Percentiles rank a stretch among this genome's conserved stretches.
phyloP scores from a whole-genome alignment of 139 green algal species.

The Coelastrella sp. region DNA sequence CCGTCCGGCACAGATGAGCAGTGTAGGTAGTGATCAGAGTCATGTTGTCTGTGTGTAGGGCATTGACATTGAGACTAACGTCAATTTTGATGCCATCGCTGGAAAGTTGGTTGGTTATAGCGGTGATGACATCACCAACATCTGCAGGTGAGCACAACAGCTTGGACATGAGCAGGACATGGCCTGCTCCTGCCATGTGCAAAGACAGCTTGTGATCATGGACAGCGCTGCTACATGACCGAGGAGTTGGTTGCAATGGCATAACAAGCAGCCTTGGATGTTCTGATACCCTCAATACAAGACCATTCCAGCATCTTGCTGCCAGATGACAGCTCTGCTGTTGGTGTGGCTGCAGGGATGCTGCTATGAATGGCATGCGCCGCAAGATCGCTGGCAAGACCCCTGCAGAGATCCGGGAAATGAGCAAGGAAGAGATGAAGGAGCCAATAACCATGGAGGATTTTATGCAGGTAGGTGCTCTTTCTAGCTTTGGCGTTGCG shows the following conservation, averaged over 20 bases:
- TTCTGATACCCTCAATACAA: not conserved
- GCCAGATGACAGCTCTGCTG: slow-evolving; percentile 2
- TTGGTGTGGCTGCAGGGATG: slow-evolving; percentile 76
- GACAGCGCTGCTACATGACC: not conserved
- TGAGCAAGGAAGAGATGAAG: slow-evolving; percentile 64
- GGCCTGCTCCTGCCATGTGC: not conserved
- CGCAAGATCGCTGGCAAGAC: slow-evolving; percentile 83
- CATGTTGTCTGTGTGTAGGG: slow-evolving; percentile 51
- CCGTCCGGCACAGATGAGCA: not conserved
- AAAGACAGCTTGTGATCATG: not conserved
- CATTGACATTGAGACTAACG: slow-evolving; percentile 70
- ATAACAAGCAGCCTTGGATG: not conserved
- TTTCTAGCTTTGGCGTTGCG: not conserved
- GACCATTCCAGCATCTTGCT: not conserved
- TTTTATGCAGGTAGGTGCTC: slow-evolving; percentile 49
- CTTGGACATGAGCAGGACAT: not conserved
- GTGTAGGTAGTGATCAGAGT: not conserved
- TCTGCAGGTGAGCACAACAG: slow-evolving; percentile 62
- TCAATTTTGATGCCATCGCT: slow-evolving; percentile 81
- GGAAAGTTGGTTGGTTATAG: slow-evolving; percentile 81
- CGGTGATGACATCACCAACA: slow-evolving; percentile 87
- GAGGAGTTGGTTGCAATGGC: not conserved
- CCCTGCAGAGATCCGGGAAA: slow-evolving; percentile 76
- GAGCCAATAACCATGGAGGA: slow-evolving; percentile 72
- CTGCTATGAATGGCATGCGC: slow-evolving; percentile 93